Evolutionary conservation across 192 early-diverging fungal genomes (phyloP).

Genomic region (Coemansia sp.): DNA sequence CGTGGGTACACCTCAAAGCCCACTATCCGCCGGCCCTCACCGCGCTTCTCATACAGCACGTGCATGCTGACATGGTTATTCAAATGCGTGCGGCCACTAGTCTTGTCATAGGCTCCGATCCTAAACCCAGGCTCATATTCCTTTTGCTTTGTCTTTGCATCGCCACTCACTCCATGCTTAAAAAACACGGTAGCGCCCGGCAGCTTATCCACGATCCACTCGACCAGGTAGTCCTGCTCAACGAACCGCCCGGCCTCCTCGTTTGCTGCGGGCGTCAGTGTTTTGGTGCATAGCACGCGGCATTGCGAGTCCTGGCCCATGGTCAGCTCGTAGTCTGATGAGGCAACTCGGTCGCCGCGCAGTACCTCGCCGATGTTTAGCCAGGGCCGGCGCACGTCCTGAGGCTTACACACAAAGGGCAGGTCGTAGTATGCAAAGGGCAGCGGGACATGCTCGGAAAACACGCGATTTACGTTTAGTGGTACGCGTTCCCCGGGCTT

Average conservation of each 20-base stretch:
- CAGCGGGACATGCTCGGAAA: constrained; percentile 67
- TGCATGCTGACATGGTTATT: constrained; percentile 71
- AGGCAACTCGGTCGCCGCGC: constrained; percentile 71
- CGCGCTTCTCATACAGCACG: constrained; percentile 59
- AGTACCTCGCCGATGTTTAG: constrained; percentile 69
- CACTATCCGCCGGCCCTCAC: constrained; percentile 58
- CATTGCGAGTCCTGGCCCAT: constrained; percentile 58
- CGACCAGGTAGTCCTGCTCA: constrained; percentile 63
- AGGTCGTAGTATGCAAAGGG: constrained; percentile 69
- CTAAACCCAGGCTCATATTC: constrained; percentile 65
- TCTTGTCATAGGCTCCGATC: constrained; percentile 56
- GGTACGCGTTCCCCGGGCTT: constrained; percentile 60
- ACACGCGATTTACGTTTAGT: constrained; percentile 69
- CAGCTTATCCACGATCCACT: constrained; percentile 73
- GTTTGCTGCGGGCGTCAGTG: constrained; percentile 45
- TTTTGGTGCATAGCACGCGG: constrained; percentile 59
- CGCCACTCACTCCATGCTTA: constrained; percentile 3
- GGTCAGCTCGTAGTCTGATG: constrained; percentile 58
- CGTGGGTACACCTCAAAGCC: constrained; percentile 75
- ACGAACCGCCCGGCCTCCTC: constrained; percentile 57
- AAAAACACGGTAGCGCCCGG: constrained; percentile 62
- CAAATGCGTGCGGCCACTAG: constrained; percentile 54
- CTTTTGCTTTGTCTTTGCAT: constrained; percentile 3
- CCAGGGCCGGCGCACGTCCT: constrained; percentile 32
- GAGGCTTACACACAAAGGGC: constrained; percentile 63